Conservation (phyloP, 192 early-diverging fungal genomes). For the Gaertneriomyces semiglobifer region DNA sequence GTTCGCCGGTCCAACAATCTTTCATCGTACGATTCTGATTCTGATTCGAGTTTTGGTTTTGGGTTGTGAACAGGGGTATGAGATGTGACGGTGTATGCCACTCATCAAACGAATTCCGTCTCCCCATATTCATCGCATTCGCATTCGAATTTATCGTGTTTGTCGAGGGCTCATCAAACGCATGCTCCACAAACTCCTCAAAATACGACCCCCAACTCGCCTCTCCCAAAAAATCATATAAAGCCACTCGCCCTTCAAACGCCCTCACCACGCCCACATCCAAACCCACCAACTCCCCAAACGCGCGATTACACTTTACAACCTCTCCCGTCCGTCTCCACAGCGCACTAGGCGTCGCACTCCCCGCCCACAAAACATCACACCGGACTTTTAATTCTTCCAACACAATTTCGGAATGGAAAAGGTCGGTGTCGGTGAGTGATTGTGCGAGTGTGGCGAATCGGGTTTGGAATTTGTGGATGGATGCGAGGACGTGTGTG, state of each 20-base stretch:
- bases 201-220: constrained; percentile 39
- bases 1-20: constrained; percentile 1
- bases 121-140: no score
- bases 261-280: constrained; percentile 61
- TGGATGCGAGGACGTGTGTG: constrained; percentile 73
- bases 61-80: no score
- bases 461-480: constrained; percentile 76
- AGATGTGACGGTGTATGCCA: no score
- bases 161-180: constrained; percentile 24
- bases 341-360: constrained; percentile 84
- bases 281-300: constrained; percentile 71
- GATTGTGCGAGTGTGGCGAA: constrained; percentile 77
- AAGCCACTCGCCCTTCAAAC: constrained; percentile 57
- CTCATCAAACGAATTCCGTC: no score
- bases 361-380: constrained; percentile 80
- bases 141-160: no score
- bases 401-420: constrained; percentile 77
- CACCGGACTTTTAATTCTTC: constrained; percentile 84
- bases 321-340: constrained; percentile 94
- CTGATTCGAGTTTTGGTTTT: neutral
- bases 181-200: constrained; percentile 45
- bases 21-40: constrained; percentile 39
- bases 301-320: constrained; percentile 87
- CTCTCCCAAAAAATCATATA: constrained; percentile 38
- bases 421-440: constrained; percentile 79